Conservation (phyloP, 306 rosid genomes). For the Argentina anserina region DNA sequence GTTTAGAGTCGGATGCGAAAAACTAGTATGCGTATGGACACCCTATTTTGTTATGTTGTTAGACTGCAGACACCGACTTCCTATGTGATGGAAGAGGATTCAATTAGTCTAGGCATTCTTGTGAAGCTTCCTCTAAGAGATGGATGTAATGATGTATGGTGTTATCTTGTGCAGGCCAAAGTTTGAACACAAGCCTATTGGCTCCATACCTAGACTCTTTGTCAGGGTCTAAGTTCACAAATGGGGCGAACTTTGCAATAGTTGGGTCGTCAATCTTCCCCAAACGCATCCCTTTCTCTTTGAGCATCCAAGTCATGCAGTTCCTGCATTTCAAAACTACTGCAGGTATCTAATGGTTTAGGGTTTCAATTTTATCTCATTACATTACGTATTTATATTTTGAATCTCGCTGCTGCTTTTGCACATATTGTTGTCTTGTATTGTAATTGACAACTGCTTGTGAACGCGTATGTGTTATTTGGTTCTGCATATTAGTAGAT, state of each 20-base stretch:
- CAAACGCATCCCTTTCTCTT: constrained; percentile 69
- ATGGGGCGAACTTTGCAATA: constrained; percentile 91
- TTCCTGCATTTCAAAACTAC: constrained; percentile 63
- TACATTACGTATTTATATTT: neutral
- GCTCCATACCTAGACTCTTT: constrained; percentile 74
- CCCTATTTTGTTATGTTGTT: too few species aligned
- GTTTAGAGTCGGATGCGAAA: too few species aligned
- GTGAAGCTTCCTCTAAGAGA: neutral
- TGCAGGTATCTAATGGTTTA: constrained; percentile 39
- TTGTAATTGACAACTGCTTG: neutral
- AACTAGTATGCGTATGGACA: too few species aligned
- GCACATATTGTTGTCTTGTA: neutral
- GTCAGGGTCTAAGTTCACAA: constrained; percentile 56
- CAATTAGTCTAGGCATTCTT: neutral
- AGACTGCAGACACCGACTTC: too few species aligned
- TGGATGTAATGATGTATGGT: neutral
- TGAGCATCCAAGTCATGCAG: constrained; percentile 85
- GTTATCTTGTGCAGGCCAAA: constrained; percentile 64
- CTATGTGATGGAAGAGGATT: too few species aligned
- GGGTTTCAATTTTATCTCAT: neutral
- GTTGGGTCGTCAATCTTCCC: constrained; percentile 89
- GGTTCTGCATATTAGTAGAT: neutral
- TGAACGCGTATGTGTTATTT: neutral
- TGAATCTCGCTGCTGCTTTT: neutral
- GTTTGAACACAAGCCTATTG: constrained; percentile 55